Conservation (phyloP, 306 rosid genomes). For the Cucurbita ficifolia region DNA sequence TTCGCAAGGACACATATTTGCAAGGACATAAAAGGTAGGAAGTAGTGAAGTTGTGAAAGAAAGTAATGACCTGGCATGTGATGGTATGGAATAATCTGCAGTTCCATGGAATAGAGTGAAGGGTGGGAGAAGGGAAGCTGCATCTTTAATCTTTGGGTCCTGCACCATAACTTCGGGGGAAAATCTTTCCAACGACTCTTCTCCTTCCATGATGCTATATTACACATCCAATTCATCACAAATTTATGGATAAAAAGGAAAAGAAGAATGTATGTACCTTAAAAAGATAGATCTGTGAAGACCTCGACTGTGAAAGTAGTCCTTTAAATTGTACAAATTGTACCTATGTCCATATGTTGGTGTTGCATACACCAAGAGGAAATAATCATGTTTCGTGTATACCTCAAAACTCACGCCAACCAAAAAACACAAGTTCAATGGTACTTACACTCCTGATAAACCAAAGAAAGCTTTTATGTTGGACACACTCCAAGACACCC, state of each 20-base stretch:
- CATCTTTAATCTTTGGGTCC: constrained; percentile 47
- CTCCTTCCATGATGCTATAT: constrained; percentile 95
- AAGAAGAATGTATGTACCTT: constrained; percentile 22
- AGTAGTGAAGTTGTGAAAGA: neutral
- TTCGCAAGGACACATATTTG: too few relatives aligned
- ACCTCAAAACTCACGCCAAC: neutral
- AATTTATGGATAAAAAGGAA: neutral
- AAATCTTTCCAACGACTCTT: constrained; percentile 51
- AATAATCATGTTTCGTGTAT: neutral
- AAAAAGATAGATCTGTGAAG: constrained; percentile 65
- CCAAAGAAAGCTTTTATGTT: constrained; percentile 82
- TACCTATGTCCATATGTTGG: constrained; percentile 43
- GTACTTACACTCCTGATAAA: constrained; percentile 78
- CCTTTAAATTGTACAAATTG: constrained; percentile 52
- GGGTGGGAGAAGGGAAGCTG: constrained; percentile 59
- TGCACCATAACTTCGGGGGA: constrained; percentile 79
- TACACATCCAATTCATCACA: constrained; percentile 8
- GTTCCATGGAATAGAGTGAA: constrained; percentile 72
- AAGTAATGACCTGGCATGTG: constrained; percentile 54
- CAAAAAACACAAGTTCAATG: neutral
- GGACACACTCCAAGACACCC: constrained; percentile 67
- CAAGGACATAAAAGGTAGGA: too few relatives aligned
- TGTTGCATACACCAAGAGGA: constrained; percentile 5
- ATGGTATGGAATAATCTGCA: constrained; percentile 85
- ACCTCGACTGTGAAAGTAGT: constrained; percentile 71